Conservation (phyloP, 768 basidiomycete species). For the Butyriboletus loyo region DNA sequence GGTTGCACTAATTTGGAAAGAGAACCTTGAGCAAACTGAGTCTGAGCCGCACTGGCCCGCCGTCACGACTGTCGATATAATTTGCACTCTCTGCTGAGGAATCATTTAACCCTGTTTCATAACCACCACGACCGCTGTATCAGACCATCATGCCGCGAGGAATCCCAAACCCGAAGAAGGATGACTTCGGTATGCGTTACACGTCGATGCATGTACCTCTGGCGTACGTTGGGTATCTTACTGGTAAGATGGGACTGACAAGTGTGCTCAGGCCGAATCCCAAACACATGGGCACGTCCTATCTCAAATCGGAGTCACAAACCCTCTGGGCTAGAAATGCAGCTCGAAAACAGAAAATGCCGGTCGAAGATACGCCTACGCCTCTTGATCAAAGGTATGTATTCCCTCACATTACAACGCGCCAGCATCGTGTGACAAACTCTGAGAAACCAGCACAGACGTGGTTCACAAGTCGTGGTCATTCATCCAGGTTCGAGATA, state of each 20-base stretch:
- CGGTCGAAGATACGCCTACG: conserved; percentile 37
- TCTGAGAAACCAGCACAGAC: conserved; percentile 43
- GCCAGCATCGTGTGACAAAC: conserved; percentile 20
- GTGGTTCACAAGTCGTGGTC: conserved; percentile 75
- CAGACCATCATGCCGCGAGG: conserved; percentile 68
- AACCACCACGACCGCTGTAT: neutral
- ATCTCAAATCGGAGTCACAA: conserved; percentile 75
- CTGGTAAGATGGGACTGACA: conserved; percentile 11
- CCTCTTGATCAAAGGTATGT: conserved; percentile 48
- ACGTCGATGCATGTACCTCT: conserved; percentile 80
- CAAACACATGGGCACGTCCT: conserved; percentile 74
- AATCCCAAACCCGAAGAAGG: conserved; percentile 74
- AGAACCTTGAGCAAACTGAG: neutral
- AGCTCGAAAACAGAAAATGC: conserved; percentile 46
- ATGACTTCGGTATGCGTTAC: conserved; percentile 80
- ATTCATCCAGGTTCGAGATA: conserved; percentile 77
- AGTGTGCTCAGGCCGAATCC: conserved; percentile 58
- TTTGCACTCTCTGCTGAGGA: neutral
- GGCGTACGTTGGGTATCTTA: conserved; percentile 43
- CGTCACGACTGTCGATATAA: neutral
- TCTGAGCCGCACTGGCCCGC: too few species aligned
- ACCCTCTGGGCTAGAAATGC: conserved; percentile 72
- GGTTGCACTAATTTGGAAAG: conserved; percentile 14
- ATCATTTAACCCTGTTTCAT: neutral
- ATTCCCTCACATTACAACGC: conserved; percentile 3